Evolutionary conservation across 2,329 filamentous ascomycete species (phyloP), one percentile per base, ranked within the genome.

Genomic region (Penicillium decumbens): DNA sequence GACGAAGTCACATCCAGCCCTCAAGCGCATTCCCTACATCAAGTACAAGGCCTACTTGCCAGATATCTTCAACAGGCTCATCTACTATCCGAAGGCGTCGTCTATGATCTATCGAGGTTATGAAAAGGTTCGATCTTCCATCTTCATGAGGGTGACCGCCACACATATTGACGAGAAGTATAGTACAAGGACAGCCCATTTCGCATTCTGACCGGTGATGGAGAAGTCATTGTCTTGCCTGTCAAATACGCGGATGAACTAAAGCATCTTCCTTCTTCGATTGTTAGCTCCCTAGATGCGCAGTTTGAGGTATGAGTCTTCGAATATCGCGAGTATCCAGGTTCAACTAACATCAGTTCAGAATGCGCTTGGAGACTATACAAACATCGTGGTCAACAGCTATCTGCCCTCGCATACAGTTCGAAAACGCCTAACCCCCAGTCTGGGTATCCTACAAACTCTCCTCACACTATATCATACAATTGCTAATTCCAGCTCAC

Each of bases 311-410:
- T 66, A 50, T 45, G 27, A 15, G 33, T 37, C 8, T 1, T 10
- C 13, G 1, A 28, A 9, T 28, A 28, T 23, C 20, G 20, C 20
- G 20, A 23, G 27, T 28, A 9, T 9, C 27, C 25, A 27, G 24
- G 24, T 27, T 37, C 18, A 23, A 37, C 15, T 39, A 9, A 39
- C 23, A 33, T 18, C 6, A 8, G 15, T n/a, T 25, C 27, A 67
- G 64, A 66, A 60, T 49, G 54, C 63, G 5, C 49, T 66, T 3
- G 63, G 64, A 8, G 48, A 62, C 6, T 67, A 62, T 25, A 64
- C 60, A 35, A 60, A 65, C 15, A 57, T 66, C 30, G 40, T 64
- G 10, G 54, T 56, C 37, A 51, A 58, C 24, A 67, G 63, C 27
- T 38, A 55, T 42, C 33, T 67, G 27, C 57, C 63, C 1, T 49